phyloP scores from a whole-genome alignment of 163 green algal species.

The Scenedesmus sp. region DNA sequence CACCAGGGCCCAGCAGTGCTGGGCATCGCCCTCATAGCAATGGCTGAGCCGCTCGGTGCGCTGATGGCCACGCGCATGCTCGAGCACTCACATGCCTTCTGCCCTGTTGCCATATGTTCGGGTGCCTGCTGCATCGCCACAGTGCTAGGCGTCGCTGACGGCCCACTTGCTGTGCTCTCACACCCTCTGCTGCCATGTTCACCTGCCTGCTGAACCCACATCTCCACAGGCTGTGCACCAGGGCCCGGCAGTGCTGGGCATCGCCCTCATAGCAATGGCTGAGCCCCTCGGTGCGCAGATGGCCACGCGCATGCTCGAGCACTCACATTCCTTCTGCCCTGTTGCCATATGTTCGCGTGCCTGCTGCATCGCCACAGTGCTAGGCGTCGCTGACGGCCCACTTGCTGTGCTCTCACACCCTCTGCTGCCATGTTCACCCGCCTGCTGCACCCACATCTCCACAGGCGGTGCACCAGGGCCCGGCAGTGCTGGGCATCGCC shows the following conservation, averaged over 20 bases:
- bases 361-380: no score
- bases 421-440: no score
- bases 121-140: no score
- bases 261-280: constrained; percentile 66
- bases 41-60: constrained; percentile 93
- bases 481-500: constrained; percentile 92
- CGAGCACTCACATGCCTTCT: background rate
- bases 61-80: constrained; percentile 82
- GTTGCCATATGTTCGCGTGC: no score
- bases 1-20: constrained; percentile 88
- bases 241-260: no score
- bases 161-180: no score
- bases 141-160: background rate
- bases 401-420: no score
- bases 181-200: no score
- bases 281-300: constrained; percentile 96
- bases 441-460: background rate
- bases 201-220: no score
- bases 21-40: constrained; percentile 93
- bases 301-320: constrained; percentile 91
- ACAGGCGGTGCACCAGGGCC: constrained; percentile 79
- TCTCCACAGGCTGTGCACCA: no score
- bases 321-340: constrained; percentile 55
- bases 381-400: background rate
- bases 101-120: no score